Percentiles rank a stretch among this genome's conserved stretches.
phyloP scores from a whole-genome alignment of 1,284 basidiomycete genomes.

The Grifola frondosa region DNA sequence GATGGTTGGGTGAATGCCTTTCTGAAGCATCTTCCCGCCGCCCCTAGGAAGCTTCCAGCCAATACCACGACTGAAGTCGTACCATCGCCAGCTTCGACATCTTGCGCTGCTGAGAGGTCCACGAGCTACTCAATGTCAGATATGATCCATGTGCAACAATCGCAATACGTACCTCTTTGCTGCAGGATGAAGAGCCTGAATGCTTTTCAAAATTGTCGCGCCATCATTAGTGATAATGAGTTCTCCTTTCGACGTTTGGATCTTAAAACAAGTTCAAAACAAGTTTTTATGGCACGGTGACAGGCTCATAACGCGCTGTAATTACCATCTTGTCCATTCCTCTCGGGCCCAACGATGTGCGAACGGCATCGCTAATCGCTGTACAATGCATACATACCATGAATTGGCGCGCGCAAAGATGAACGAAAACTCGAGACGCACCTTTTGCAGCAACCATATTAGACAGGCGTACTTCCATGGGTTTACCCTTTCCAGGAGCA shows the following conservation, averaged over 20 bases:
- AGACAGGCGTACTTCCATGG: slow-evolving; percentile 90
- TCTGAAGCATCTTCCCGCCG: slow-evolving; percentile 94
- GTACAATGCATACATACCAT: slow-evolving; percentile 7
- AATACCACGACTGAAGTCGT: slow-evolving; percentile 99
- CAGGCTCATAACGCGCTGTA: slow-evolving; percentile 3
- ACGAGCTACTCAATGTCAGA: slow-evolving; percentile 67
- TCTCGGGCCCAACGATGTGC: slow-evolving; percentile 95
- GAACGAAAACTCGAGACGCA: slow-evolving; percentile 34
- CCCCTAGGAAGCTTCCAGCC: slow-evolving; percentile 89
- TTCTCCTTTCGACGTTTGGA: slow-evolving; percentile 96
- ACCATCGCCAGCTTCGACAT: slow-evolving; percentile 98
- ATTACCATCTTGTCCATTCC: slow-evolving; percentile 99
- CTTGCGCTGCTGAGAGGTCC: slow-evolving; percentile 97
- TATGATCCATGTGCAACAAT: slow-evolving; percentile 9
- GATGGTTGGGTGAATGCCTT: slow-evolving; percentile 98
- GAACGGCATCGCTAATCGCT: slow-evolving; percentile 98
- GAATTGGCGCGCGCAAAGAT: slow-evolving; percentile 11
- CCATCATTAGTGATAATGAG: slow-evolving; percentile 99
- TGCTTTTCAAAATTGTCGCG: slow-evolving; percentile 96
- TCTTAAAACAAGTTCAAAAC: slow-evolving; percentile 50
- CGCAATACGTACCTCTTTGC: slow-evolving; percentile 81
- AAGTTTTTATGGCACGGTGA: background rate
- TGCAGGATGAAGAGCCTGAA: slow-evolving; percentile 97
- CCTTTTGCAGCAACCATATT: slow-evolving; percentile 98
- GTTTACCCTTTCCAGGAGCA: slow-evolving; percentile 74